Evolutionary conservation across 1,284 basidiomycete species (phyloP).

Genomic region (Pseudozyma sp.): DNA sequence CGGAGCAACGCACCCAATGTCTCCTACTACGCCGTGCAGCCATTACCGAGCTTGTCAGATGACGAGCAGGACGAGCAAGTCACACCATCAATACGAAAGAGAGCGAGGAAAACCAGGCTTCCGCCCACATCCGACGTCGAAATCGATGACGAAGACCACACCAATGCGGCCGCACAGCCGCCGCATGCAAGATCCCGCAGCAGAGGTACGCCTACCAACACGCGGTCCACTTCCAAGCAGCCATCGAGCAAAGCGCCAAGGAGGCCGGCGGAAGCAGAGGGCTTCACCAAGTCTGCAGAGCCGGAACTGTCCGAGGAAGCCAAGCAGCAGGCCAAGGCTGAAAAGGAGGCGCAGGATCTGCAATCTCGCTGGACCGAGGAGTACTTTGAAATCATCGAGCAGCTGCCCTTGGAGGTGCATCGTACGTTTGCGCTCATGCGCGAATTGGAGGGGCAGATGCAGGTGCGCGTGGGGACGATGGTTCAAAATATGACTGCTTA

Average conservation of each 20-base stretch:
- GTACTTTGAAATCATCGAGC: conserved; percentile 76
- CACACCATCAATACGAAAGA: conserved; percentile 24
- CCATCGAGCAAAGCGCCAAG: conserved; percentile 7
- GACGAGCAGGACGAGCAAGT: conserved; percentile 26
- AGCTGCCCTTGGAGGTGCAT: conserved; percentile 84
- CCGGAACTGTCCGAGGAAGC: conserved; percentile 35
- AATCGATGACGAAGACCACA: neutral
- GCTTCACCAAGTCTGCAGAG: conserved; percentile 11
- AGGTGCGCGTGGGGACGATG: conserved; percentile 18
- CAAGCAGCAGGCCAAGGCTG: conserved; percentile 24
- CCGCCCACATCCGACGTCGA: conserved; percentile 24
- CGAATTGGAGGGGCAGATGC: conserved; percentile 83
- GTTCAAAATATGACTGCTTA: conserved; percentile 32
- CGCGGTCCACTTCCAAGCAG: conserved; percentile 4
- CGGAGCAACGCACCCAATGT: conserved; percentile 17
- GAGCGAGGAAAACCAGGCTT: conserved; percentile 7
- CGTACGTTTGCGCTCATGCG: conserved; percentile 81
- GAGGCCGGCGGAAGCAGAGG: neutral
- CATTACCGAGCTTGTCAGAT: conserved; percentile 19
- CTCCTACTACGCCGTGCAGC: conserved; percentile 17
- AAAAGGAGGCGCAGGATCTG: conserved; percentile 51
- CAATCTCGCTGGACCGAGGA: conserved; percentile 62
- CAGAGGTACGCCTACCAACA: conserved; percentile 11
- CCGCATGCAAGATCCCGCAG: neutral
- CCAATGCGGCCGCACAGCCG: neutral